Percentiles rank a stretch among this genome's conserved stretches.
Conservation (phyloP, 108 stramenopile genomes). For the Fragilaria crotonensis region DNA sequence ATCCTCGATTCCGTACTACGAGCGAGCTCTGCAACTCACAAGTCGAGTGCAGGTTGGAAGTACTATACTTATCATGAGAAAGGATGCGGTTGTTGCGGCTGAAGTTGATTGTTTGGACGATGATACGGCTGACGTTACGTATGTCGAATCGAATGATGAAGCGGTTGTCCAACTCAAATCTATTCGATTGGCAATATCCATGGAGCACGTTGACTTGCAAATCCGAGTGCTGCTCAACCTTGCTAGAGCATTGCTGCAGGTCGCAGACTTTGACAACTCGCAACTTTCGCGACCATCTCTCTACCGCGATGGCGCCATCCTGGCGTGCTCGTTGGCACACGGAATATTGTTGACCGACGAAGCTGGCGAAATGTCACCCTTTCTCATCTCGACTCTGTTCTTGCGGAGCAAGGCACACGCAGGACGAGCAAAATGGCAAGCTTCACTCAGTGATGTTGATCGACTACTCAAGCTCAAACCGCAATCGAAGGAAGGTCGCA, state of each 20-base stretch:
- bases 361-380: neutral
- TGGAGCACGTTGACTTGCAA: slow-evolving; percentile 18
- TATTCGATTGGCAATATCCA: neutral
- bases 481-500: neutral
- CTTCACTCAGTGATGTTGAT: slow-evolving; percentile 23
- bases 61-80: neutral
- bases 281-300: neutral
- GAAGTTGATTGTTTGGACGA: slow-evolving; percentile 4
- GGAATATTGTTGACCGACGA: neutral
- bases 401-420: slow-evolving; percentile 25
- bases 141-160: slow-evolving; percentile 14
- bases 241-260: slow-evolving; percentile 44
- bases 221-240: slow-evolving; percentile 54
- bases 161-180: slow-evolving; percentile 1
- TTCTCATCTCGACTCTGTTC: slow-evolving; percentile 17
- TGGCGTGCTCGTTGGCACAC: slow-evolving; percentile 3
- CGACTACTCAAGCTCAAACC: slow-evolving; percentile 7
- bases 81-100: neutral
- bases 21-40: slow-evolving; percentile 35
- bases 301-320: neutral
- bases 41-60: slow-evolving; percentile 33
- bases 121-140: slow-evolving; percentile 29
- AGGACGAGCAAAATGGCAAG: slow-evolving; percentile 26
- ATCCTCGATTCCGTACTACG: slow-evolving; percentile 50
- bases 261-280: slow-evolving; percentile 21